Percentiles rank a stretch among this genome's conserved stretches.
Evolutionary conservation across 306 rosid genomes (phyloP).

Genomic region (Castanea mollissima): DNA sequence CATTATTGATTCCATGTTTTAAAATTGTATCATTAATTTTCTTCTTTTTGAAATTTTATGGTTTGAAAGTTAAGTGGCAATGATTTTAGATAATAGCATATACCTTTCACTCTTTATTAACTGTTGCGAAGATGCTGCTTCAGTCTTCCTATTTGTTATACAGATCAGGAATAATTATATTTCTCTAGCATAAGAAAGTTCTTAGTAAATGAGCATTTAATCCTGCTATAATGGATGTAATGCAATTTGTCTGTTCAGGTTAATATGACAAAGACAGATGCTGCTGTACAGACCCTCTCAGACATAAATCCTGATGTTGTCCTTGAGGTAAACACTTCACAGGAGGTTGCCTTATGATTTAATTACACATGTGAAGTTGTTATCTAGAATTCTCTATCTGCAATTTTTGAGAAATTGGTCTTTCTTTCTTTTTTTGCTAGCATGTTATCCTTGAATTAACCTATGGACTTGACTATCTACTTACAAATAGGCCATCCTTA

Average conservation of each 20-base stretch:
- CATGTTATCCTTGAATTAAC: not conserved
- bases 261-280: slow-evolving; percentile 98
- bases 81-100: slow-evolving; percentile 3
- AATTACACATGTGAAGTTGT: not conserved
- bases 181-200: slow-evolving; percentile 4
- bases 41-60: not conserved
- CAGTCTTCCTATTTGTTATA: not conserved
- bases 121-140: slow-evolving; percentile 5
- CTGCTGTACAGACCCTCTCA: slow-evolving; percentile 88
- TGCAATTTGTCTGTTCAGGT: slow-evolving; percentile 46
- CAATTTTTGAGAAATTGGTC: not conserved
- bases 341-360: not conserved
- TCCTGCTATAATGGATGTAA: slow-evolving; percentile 12
- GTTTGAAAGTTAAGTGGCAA: slow-evolving; percentile 13
- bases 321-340: slow-evolving; percentile 59
- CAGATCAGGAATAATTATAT: not conserved
- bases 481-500: not conserved
- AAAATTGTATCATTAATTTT: not conserved
- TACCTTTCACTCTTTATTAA: not conserved
- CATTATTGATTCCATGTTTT: slow-evolving; percentile 8
- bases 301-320: slow-evolving; percentile 96
- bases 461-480: not conserved
- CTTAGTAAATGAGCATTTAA: slow-evolving; percentile 19
- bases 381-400: not conserved
- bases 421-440: not conserved